Percentiles rank a stretch among this genome's conserved stretches.
phyloP scores from a whole-genome alignment of 192 early-diverging fungal species.

The Backusella australiensis region DNA sequence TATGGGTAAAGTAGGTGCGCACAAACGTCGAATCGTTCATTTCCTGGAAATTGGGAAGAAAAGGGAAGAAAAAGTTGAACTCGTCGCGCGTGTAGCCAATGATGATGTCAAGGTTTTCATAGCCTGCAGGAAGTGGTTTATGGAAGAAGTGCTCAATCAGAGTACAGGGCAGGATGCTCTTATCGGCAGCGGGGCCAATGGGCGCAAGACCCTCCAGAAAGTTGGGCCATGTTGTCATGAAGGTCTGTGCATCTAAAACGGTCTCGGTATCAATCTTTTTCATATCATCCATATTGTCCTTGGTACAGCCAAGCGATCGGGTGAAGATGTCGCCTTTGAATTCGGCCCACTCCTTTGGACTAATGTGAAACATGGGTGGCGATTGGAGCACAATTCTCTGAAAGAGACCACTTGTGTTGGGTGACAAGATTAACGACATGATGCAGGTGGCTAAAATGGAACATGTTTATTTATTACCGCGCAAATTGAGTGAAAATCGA shows the following conservation, averaged over 20 bases:
- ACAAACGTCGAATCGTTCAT: slow-evolving; percentile 20
- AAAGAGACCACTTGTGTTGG: slow-evolving; percentile 38
- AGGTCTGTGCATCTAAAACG: slow-evolving; percentile 21
- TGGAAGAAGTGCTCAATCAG: slow-evolving; percentile 22
- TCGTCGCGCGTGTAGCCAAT: slow-evolving; percentile 31
- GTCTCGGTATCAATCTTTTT: slow-evolving; percentile 6
- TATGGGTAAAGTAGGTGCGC: slow-evolving; percentile 25
- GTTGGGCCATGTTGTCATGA: slow-evolving; percentile 31
- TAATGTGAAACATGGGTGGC: slow-evolving; percentile 26
- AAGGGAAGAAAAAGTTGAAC: slow-evolving; percentile 28
- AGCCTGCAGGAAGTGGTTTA: not conserved
- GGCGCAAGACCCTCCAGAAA: slow-evolving; percentile 27
- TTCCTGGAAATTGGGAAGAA: slow-evolving; percentile 24
- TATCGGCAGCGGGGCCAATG: slow-evolving; percentile 20
- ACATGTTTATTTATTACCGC: not conserved
- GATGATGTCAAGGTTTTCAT: slow-evolving; percentile 10
- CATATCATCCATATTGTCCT: not conserved
- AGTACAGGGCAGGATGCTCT: not conserved
- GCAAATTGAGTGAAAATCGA: not conserved
- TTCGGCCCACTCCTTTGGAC: slow-evolving; percentile 24
- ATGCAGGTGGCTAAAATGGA: slow-evolving; percentile 26
- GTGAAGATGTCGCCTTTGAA: slow-evolving; percentile 18
- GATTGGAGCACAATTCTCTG: slow-evolving; percentile 35
- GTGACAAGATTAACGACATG: slow-evolving; percentile 42
- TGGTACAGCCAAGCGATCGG: slow-evolving; percentile 14